A percentile compares a stretch with the other conserved stretches of the same genome.
phyloP scores from a whole-genome alignment of 2,329 filamentous ascomycete species.

The Sordariomycetes sp. region DNA sequence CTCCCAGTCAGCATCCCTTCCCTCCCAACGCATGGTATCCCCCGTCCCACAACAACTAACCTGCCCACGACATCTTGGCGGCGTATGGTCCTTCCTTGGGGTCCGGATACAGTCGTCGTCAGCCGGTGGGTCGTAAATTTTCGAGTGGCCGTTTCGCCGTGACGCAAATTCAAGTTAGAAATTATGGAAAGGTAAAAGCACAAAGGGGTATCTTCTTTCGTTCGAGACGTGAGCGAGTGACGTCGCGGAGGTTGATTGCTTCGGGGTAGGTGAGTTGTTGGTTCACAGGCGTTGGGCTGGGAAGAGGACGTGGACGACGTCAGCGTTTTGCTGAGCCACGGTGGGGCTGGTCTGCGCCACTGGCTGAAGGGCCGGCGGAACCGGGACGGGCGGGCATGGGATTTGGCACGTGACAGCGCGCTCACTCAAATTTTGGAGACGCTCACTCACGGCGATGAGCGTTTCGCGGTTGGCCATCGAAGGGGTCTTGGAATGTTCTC shows the following conservation, averaged over 20 bases:
- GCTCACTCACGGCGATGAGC: background rate
- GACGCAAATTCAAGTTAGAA: background rate
- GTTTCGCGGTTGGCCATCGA: background rate
- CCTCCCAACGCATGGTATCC: background rate
- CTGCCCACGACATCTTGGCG: conserved; percentile 59
- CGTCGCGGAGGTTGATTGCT: background rate
- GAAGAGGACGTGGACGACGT: background rate
- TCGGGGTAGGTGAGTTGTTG: background rate
- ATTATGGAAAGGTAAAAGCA: background rate
- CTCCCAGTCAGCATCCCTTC: conserved; percentile 15
- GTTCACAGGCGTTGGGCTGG: background rate
- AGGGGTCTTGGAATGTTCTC: too few relatives aligned
- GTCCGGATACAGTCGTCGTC: background rate
- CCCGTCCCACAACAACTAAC: conserved; percentile 23
- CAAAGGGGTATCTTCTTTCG: background rate
- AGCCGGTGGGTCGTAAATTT: background rate
- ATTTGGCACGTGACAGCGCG: background rate
- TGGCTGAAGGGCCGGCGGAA: background rate
- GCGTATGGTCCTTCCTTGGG: background rate
- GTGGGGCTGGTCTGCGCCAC: background rate
- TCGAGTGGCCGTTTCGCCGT: background rate
- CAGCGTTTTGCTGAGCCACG: conserved; percentile 3
- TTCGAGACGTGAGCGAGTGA: background rate
- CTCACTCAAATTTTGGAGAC: background rate
- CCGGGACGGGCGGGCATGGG: too few relatives aligned